Percentiles rank a stretch among this genome's conserved stretches.
These are phyloP conservation scores for Penicillium sp. DNA, from an alignment of 2,329 filamentous ascomycete genomes.

Conservation along the genomic window DNA sequence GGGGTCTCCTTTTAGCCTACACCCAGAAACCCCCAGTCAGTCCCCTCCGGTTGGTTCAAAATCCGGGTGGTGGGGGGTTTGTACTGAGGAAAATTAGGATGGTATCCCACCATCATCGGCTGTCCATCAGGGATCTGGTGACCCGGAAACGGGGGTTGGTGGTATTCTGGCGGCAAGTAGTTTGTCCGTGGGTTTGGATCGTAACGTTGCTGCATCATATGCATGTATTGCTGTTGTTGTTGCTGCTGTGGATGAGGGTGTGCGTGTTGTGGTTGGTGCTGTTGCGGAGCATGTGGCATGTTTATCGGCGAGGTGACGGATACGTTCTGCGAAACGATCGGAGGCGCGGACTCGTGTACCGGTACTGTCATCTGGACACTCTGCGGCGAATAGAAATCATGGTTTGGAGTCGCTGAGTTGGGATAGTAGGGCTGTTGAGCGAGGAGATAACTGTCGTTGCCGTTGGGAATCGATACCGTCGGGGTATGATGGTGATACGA, in stretches of 20 bases:
- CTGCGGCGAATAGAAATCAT: conserved; percentile 43
- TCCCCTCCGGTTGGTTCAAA: conserved; percentile 44
- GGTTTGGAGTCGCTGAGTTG: conserved; percentile 37
- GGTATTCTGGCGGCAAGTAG: conserved; percentile 38
- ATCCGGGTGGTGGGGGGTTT: conserved; percentile 38
- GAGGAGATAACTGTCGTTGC: conserved; percentile 41
- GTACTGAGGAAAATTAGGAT: conserved; percentile 35
- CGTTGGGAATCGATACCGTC: conserved; percentile 34
- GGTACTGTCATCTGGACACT: conserved; percentile 38
- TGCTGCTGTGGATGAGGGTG: conserved; percentile 34
- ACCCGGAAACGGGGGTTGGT: conserved; percentile 31
- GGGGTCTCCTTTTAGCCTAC: conserved; percentile 35
- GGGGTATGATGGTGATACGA: conserved; percentile 37
- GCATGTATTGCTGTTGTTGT: conserved; percentile 34
- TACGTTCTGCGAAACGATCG: conserved; percentile 36
- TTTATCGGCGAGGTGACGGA: conserved; percentile 35
- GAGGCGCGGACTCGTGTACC: conserved; percentile 32
- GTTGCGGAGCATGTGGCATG: conserved; percentile 33
- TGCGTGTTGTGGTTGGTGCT: conserved; percentile 35
- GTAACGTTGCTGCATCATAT: conserved; percentile 40
- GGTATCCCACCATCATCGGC: conserved; percentile 39
- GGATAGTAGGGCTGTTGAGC: conserved; percentile 42
- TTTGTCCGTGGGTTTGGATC: conserved; percentile 33
- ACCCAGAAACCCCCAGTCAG: conserved; percentile 46
- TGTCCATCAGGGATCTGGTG: conserved; percentile 36